A percentile compares a stretch with the other conserved stretches of the same genome.
These are phyloP conservation scores for Aspergillus ellipticus DNA, from an alignment of 495 filamentous ascomycete species.

Conservation along the genomic window DNA sequence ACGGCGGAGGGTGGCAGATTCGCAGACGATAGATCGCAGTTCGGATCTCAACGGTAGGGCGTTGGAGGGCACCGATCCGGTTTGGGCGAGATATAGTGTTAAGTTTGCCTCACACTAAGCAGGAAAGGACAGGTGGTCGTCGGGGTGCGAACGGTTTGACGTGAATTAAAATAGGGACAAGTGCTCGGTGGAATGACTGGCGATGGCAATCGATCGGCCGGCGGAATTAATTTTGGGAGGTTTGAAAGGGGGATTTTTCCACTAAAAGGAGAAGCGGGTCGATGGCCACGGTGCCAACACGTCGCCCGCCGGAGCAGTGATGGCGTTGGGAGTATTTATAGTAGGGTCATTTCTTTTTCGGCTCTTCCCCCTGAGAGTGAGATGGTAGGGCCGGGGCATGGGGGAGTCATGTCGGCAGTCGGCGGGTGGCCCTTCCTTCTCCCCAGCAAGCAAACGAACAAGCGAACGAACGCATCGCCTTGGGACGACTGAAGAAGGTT, in stretches of 20 bases:
- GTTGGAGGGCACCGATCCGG: background rate
- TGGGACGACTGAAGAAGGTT: too few species aligned
- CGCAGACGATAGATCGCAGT: background rate
- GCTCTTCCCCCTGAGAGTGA: too few species aligned
- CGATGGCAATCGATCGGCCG: slow-evolving; percentile 20
- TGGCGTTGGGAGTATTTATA: background rate
- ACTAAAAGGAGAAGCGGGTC: slow-evolving; percentile 32
- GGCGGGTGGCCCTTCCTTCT: too few species aligned
- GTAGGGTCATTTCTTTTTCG: background rate
- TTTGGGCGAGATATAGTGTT: background rate
- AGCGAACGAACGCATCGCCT: too few species aligned
- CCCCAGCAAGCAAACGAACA: too few species aligned
- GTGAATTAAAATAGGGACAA: slow-evolving; percentile 16
- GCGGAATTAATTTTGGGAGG: slow-evolving; percentile 14
- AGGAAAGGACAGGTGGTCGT: slow-evolving; percentile 22
- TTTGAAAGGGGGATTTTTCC: slow-evolving; percentile 21
- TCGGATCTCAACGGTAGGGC: background rate
- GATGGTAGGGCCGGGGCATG: too few species aligned
- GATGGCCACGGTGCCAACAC: slow-evolving; percentile 2
- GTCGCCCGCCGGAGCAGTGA: background rate
- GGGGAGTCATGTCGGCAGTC: too few species aligned
- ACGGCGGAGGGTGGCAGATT: background rate
- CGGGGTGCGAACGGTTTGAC: slow-evolving; percentile 12
- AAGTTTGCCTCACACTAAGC: background rate
- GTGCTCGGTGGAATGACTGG: slow-evolving; percentile 15